Conservation (phyloP, 805 yeast genomes). For the Schizosaccharomyces cryophilus region DNA sequence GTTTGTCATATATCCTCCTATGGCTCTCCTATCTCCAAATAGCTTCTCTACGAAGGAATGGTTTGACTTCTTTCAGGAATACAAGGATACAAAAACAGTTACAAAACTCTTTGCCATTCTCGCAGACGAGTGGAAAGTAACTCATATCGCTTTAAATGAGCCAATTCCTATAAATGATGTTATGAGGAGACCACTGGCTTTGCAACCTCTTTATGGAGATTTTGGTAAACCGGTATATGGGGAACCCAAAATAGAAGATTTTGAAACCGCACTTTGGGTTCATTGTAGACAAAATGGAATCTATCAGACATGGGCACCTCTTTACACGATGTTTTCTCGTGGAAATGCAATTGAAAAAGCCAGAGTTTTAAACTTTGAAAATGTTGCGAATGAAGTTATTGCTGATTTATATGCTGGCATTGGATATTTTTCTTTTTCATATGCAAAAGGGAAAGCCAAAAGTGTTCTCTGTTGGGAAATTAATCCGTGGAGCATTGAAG, state of each 20-base stretch:
- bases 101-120: slow-evolving; percentile 8
- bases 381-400: slow-evolving; percentile 21
- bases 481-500: slow-evolving; percentile 65
- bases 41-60: not conserved
- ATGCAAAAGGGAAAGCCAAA: slow-evolving; percentile 29
- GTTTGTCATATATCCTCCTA: not conserved
- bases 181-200: slow-evolving; percentile 39
- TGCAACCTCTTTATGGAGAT: slow-evolving; percentile 37
- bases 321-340: slow-evolving; percentile 64
- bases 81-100: not conserved
- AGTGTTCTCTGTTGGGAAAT: slow-evolving; percentile 54
- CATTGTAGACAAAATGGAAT: slow-evolving; percentile 45
- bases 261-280: slow-evolving; percentile 46
- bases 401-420: slow-evolving; percentile 65
- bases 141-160: slow-evolving; percentile 47
- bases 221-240: slow-evolving; percentile 21
- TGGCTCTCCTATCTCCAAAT: not conserved
- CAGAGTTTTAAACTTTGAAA: slow-evolving; percentile 25
- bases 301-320: slow-evolving; percentile 62
- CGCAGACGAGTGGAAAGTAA: slow-evolving; percentile 12
- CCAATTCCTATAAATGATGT: slow-evolving; percentile 33
- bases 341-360: slow-evolving; percentile 68
- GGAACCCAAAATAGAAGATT: slow-evolving; percentile 21
- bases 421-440: slow-evolving; percentile 58
- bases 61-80: not conserved